phyloP scores from a whole-genome alignment of 331 rosid species.

The Phaseolus coccineus region DNA sequence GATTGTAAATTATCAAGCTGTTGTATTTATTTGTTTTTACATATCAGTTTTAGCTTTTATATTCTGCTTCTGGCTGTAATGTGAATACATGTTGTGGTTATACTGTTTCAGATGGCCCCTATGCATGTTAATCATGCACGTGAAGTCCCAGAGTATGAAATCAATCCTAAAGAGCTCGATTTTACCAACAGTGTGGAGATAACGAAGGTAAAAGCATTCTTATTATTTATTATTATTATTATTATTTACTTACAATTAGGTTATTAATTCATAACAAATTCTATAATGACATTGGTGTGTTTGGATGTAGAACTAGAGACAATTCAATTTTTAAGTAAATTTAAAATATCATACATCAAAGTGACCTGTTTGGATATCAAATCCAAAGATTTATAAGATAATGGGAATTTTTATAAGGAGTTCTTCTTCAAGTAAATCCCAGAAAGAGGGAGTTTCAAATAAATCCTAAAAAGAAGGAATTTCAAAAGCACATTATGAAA shows the following conservation, averaged over 20 bases:
- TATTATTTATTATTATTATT: background rate
- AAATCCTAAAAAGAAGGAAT: background rate
- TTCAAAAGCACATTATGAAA: background rate
- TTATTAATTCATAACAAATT: conserved; percentile 12
- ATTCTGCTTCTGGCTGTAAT: conserved; percentile 39
- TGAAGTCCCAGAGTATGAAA: conserved; percentile 95
- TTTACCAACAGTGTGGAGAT: conserved; percentile 74
- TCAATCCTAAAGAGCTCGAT: conserved; percentile 88
- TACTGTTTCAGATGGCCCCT: conserved; percentile 72
- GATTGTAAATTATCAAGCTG: conserved; percentile 17
- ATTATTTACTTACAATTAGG: background rate
- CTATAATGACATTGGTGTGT: background rate
- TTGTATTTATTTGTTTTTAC: conserved; percentile 34
- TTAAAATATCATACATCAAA: background rate
- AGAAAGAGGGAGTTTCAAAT: background rate
- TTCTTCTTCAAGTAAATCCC: no score
- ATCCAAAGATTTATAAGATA: background rate
- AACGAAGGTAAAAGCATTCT: conserved; percentile 63
- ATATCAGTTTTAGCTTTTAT: conserved; percentile 26
- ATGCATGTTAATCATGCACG: conserved; percentile 86
- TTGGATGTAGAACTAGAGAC: no score
- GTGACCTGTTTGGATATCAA: background rate
- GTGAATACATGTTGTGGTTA: conserved; percentile 28
- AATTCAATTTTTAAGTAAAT: background rate
- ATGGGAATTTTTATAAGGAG: background rate